Conservation (phyloP, 495 filamentous ascomycete species). For the Penicillium herquei region DNA sequence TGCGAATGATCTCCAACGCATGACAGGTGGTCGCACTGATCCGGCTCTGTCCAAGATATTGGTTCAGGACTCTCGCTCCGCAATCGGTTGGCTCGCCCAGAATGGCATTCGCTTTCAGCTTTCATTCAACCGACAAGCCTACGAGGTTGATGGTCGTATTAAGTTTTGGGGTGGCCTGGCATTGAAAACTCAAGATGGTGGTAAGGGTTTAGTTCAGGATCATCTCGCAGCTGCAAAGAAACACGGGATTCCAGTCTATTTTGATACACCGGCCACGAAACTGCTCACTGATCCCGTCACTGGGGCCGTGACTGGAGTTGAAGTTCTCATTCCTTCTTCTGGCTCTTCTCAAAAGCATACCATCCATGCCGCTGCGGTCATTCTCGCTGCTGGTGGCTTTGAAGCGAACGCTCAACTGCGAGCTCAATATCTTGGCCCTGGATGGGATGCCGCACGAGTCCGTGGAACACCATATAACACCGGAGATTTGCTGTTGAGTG, state of each 20-base stretch:
- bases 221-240: conserved; percentile 40
- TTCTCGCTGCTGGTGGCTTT: conserved; percentile 63
- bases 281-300: conserved; percentile 37
- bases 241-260: conserved; percentile 42
- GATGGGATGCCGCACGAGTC: conserved; percentile 59
- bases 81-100: conserved; percentile 54
- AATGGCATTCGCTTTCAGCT: conserved; percentile 55
- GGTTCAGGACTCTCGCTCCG: conserved; percentile 43
- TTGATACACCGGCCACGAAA: conserved; percentile 38
- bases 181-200: conserved; percentile 55
- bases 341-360: neutral
- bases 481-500: conserved; percentile 51
- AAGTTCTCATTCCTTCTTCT: conserved; percentile 3
- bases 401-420: conserved; percentile 56
- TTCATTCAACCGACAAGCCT: conserved; percentile 62
- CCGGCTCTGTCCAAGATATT: conserved; percentile 39
- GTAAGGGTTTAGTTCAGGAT: conserved; percentile 54
- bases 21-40: conserved; percentile 49
- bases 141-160: conserved; percentile 49
- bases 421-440: conserved; percentile 56
- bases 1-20: conserved; percentile 45
- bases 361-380: conserved; percentile 40
- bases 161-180: conserved; percentile 64
- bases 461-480: conserved; percentile 62
- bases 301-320: conserved; percentile 29